Conservation (phyloP, 345 rosid species). For the Pistacia vera region DNA sequence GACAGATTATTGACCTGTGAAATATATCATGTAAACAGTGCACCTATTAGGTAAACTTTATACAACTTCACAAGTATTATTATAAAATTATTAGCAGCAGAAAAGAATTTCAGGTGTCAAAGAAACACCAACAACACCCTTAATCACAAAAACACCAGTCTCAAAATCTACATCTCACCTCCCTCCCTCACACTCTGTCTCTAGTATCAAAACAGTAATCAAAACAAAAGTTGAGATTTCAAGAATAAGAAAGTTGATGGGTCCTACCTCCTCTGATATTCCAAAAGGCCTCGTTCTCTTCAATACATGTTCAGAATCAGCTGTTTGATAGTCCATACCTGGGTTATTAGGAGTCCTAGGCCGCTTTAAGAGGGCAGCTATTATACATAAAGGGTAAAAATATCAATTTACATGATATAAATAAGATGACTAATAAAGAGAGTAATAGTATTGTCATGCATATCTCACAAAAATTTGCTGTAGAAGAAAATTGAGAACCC, state of each 20-base stretch:
- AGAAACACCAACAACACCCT: neutral
- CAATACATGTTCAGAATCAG: constrained; percentile 72
- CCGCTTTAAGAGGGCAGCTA: constrained; percentile 64
- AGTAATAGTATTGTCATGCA: neutral
- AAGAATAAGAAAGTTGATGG: neutral
- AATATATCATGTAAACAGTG: constrained; percentile 10
- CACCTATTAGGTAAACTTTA: constrained; percentile 4
- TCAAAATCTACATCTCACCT: neutral
- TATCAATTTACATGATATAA: constrained; percentile 1
- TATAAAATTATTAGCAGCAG: neutral
- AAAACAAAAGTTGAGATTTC: neutral
- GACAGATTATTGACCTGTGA: constrained; percentile 70
- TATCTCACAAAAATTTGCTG: neutral
- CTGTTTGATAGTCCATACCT: constrained; percentile 71
- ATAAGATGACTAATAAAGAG: neutral
- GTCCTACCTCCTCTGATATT: constrained; percentile 68
- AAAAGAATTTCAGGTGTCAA: neutral
- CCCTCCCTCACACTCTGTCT: neutral
- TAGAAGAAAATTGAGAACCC: neutral
- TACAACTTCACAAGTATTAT: neutral
- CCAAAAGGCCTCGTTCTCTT: constrained; percentile 80
- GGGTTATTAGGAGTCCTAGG: constrained; percentile 71
- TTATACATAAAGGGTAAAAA: constrained; percentile 15
- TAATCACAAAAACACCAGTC: neutral
- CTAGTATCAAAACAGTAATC: neutral